Percentiles rank a stretch among this genome's conserved stretches.
Conservation (phyloP, 192 early-diverging fungal genomes). For the Backusella circina region DNA sequence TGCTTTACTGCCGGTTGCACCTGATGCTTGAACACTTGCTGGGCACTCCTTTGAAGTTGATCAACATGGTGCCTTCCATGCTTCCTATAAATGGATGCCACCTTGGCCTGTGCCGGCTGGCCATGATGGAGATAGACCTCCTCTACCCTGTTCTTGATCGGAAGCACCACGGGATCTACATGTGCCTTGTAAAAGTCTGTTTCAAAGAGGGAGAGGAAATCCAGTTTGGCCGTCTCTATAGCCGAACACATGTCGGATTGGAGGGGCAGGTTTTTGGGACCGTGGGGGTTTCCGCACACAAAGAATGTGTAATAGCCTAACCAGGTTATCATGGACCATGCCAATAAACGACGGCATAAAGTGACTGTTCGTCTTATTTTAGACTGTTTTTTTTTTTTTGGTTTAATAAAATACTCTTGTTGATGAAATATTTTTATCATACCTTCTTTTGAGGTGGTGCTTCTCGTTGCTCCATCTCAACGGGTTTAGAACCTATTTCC, state of each 20-base stretch:
- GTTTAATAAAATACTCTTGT: background rate
- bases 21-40: background rate
- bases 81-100: background rate
- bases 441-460: background rate
- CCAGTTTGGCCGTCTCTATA: background rate
- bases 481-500: background rate
- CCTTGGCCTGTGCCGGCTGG: background rate
- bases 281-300: background rate
- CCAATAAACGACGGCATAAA: background rate
- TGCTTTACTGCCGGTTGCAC: background rate
- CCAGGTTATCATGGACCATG: background rate
- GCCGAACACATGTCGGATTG: background rate
- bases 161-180: background rate
- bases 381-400: background rate
- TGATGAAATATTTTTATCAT: background rate
- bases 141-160: background rate
- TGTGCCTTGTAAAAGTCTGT: background rate
- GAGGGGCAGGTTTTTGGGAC: background rate
- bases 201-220: background rate
- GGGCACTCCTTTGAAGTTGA: background rate
- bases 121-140: background rate
- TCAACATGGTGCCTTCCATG: background rate
- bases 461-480: background rate
- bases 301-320: background rate
- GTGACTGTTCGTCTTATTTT: background rate